These are phyloP conservation scores for Pythium apleroticum DNA, from an alignment of 352 stramenopile genomes.

Conservation along the genomic window DNA sequence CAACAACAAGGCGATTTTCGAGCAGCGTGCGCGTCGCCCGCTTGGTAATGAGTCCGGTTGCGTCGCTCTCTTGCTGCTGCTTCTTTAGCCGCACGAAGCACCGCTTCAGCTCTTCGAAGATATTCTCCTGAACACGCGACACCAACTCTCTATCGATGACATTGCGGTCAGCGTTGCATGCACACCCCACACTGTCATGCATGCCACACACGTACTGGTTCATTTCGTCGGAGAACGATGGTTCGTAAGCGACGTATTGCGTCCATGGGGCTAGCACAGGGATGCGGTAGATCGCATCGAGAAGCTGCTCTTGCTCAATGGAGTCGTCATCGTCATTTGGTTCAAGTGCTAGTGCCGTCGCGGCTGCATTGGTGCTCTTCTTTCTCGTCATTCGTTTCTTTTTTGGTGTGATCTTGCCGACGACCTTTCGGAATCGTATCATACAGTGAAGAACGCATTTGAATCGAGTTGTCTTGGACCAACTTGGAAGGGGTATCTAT, in stretches of 20 bases:
- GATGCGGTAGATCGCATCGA: slow-evolving; percentile 32
- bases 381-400: neutral
- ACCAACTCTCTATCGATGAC: slow-evolving; percentile 38
- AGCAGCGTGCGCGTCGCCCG: slow-evolving; percentile 45
- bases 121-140: slow-evolving; percentile 35
- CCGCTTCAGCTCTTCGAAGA: slow-evolving; percentile 41
- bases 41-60: slow-evolving; percentile 42
- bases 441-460: neutral
- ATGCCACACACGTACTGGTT: slow-evolving; percentile 37
- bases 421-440: slow-evolving; percentile 4
- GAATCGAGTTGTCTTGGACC: neutral
- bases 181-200: neutral
- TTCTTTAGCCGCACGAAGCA: slow-evolving; percentile 46
- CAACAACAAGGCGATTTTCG: slow-evolving; percentile 56
- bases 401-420: neutral
- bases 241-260: slow-evolving; percentile 38
- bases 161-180: neutral
- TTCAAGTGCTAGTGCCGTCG: neutral
- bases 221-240: slow-evolving; percentile 45
- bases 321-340: neutral
- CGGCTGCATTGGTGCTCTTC: neutral
- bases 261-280: slow-evolving; percentile 52
- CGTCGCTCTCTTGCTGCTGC: slow-evolving; percentile 42
- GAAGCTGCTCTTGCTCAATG: slow-evolving; percentile 4
- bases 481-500: neutral